These are phyloP conservation scores for Phoma sp. DNA, from an alignment of 2,329 filamentous ascomycete species.

Conservation along the genomic window DNA sequence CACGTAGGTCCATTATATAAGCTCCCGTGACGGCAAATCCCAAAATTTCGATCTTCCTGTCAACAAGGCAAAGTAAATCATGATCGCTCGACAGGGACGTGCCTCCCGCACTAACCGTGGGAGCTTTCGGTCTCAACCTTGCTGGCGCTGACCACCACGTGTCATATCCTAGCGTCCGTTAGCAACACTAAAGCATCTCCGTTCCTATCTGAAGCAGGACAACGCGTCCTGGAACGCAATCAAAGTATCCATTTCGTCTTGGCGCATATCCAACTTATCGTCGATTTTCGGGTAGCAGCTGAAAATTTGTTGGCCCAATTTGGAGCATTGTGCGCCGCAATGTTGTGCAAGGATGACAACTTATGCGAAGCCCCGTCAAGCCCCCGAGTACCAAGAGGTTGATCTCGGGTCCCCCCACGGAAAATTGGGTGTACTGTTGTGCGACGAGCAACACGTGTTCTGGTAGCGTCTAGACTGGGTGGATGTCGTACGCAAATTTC, in stretches of 20 bases:
- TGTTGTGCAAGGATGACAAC: slow-evolving; percentile 9
- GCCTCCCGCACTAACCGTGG: too few relatives aligned
- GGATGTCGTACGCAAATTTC: slow-evolving; percentile 3
- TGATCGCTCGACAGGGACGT: background rate
- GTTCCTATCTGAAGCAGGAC: slow-evolving; percentile 6
- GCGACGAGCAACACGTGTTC: slow-evolving; percentile 5
- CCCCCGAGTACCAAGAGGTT: slow-evolving; percentile 17
- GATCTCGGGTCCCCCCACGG: slow-evolving; percentile 32
- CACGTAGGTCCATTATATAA: background rate
- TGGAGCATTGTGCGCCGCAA: slow-evolving; percentile 5
- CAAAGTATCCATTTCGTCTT: slow-evolving; percentile 2
- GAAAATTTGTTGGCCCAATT: slow-evolving; percentile 4
- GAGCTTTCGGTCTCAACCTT: too few relatives aligned
- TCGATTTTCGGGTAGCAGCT: slow-evolving; percentile 11
- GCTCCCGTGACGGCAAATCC: background rate
- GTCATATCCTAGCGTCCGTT: background rate
- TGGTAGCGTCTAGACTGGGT: slow-evolving; percentile 8
- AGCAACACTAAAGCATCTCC: background rate
- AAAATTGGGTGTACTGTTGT: slow-evolving; percentile 3
- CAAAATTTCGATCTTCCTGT: slow-evolving; percentile 3
- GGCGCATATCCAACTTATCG: slow-evolving; percentile 11
- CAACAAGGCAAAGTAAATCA: slow-evolving; percentile 5
- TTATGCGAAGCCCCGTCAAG: slow-evolving; percentile 10
- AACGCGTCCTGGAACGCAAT: slow-evolving; percentile 3
- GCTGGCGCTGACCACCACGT: too few relatives aligned